Evolutionary conservation across 2,329 filamentous ascomycete species (phyloP).

Genomic region (Stachybotrys chartarum): DNA sequence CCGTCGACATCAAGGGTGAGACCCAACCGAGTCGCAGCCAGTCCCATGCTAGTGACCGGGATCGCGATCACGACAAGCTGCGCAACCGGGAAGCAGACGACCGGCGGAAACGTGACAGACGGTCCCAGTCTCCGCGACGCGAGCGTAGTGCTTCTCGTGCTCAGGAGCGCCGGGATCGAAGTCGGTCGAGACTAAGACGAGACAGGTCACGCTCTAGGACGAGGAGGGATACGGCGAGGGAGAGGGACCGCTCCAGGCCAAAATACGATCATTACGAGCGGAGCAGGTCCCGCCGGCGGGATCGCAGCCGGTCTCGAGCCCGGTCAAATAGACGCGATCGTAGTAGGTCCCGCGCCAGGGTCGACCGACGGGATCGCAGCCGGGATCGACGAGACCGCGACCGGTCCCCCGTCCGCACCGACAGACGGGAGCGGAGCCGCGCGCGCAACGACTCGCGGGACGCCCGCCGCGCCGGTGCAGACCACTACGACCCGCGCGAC

Average conservation of each 20-base stretch:
- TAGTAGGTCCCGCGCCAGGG: slow-evolving; percentile 19
- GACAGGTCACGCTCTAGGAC: slow-evolving; percentile 33
- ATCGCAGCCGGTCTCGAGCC: slow-evolving; percentile 29
- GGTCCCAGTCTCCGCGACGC: slow-evolving; percentile 30
- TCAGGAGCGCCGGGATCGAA: slow-evolving; percentile 26
- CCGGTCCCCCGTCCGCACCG: slow-evolving; percentile 16
- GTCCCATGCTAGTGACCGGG: slow-evolving; percentile 15
- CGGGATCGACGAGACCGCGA: slow-evolving; percentile 20
- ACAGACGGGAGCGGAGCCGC: slow-evolving; percentile 20
- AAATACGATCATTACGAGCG: slow-evolving; percentile 25
- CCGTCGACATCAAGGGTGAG: slow-evolving; percentile 23
- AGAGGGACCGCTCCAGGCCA: slow-evolving; percentile 25
- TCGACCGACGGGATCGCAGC: slow-evolving; percentile 18
- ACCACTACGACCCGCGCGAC: slow-evolving; percentile 26
- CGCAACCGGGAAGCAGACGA: slow-evolving; percentile 21
- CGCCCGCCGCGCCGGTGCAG: slow-evolving; percentile 14
- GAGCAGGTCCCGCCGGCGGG: slow-evolving; percentile 26
- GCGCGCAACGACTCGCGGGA: slow-evolving; percentile 22
- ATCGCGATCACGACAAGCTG: slow-evolving; percentile 15
- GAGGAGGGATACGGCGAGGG: slow-evolving; percentile 21
- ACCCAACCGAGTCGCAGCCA: slow-evolving; percentile 22
- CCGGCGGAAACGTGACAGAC: slow-evolving; percentile 24
- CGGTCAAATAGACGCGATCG: slow-evolving; percentile 23
- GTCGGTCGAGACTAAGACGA: slow-evolving; percentile 25
- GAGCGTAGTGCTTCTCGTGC: slow-evolving; percentile 24